Base-by-base conservation (phyloP, 345 rosid species). In the Gossypium raimondii region DNA sequence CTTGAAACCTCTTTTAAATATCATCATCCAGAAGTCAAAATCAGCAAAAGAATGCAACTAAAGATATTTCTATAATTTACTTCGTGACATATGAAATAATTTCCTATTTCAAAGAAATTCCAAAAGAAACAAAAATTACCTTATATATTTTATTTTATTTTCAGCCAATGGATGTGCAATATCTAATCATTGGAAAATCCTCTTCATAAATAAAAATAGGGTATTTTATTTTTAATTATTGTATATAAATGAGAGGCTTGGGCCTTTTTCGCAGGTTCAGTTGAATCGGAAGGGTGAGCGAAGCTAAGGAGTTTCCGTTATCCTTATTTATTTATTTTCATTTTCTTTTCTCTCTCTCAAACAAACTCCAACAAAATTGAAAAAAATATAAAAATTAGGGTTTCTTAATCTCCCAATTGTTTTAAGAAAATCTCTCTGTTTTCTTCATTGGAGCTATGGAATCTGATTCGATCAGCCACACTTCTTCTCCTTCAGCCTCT, bases 301-400 rank as follows among this genome's bases (percentile, higher is more conserved):
- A 81, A 80, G 89, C 82, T 74, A 90, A 86, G 87, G 82, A 83
- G 87, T 90, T 88, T 86, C 88, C 86, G 96, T 93, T 88, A 88
- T 87, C 97, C 85, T 20, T 57, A 57, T 57, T 57, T 57, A 57
- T 50, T 50, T 50, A 12, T 57, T 57, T 57, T 34, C 41, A 75
- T 76, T 71, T 72, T 25, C 75, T 47, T 38, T 59, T 71, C 11
- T 81, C 79, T 85, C 78, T 80, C 74, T 74, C 67, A 62, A 70
- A 38, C 25, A 22, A 71, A 50, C 50, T 74, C 43, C 73, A 25
- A 48, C 0, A 71, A 74, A 83, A 70, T 55, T 67, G 9, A 76
- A 82, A 72, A 80, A 80, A 16, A 53, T 53, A 77, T 75, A 13
- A 6, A 43, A 62, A 62, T 81, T 90, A 87, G 92, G 93, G 92